Conservation (phyloP, 2,329 filamentous ascomycete species). For the Pseudocercospora fuligena region DNA sequence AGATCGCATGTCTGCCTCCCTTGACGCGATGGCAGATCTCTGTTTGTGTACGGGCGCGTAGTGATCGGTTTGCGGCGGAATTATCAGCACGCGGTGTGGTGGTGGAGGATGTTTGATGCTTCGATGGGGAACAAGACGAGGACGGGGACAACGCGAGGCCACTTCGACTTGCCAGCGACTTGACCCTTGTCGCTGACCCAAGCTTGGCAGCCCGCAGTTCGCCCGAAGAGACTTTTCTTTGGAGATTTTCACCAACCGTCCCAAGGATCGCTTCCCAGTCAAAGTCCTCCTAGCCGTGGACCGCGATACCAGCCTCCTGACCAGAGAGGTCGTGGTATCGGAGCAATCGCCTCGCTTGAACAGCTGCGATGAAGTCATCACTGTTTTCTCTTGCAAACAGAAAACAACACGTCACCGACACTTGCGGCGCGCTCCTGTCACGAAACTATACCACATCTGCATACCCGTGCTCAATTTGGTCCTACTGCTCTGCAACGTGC, state of each 20-base stretch:
- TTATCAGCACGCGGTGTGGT: neutral
- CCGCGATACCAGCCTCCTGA: neutral
- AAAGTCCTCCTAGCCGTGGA: neutral
- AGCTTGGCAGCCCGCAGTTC: neutral
- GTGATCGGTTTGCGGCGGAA: neutral
- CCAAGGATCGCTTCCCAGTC: neutral
- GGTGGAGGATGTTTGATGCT: neutral
- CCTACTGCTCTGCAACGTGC: neutral
- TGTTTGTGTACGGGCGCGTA: neutral
- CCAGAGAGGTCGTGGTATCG: neutral
- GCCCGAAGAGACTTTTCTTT: neutral
- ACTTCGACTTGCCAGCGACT: neutral
- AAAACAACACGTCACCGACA: slow-evolving; percentile 5
- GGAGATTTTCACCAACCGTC: neutral
- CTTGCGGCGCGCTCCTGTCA: slow-evolving; percentile 1
- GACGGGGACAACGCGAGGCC: neutral
- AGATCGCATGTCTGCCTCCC: slow-evolving; percentile 3
- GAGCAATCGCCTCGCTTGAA: neutral
- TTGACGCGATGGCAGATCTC: neutral
- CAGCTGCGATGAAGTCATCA: neutral
- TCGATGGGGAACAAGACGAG: neutral
- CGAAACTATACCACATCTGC: neutral
- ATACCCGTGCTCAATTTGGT: neutral
- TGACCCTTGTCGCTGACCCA: neutral
- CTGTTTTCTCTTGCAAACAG: slow-evolving; percentile 1